These are phyloP conservation scores for Thalia dealbata DNA, from an alignment of 176 grass and related monocot species.

Conservation along the genomic window DNA sequence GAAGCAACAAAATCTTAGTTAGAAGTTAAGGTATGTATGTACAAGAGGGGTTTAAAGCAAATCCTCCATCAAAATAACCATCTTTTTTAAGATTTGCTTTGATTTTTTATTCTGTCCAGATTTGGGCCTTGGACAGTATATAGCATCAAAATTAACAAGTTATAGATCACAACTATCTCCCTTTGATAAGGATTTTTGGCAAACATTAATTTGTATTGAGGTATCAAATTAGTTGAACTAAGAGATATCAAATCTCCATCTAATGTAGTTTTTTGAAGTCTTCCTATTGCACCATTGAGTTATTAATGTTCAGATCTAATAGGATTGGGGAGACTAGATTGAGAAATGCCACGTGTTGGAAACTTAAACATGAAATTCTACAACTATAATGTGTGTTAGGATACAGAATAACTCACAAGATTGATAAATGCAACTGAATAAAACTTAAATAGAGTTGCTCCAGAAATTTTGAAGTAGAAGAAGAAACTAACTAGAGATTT, in stretches of 20 bases:
- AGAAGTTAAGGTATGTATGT: not conserved
- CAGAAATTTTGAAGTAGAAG: slow-evolving; percentile 1
- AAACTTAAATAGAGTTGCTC: not conserved
- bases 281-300: not conserved
- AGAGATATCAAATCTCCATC: not conserved
- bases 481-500: not conserved
- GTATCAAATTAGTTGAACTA: not conserved
- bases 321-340: not conserved
- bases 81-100: not conserved
- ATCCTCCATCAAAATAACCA: not conserved
- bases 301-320: not conserved
- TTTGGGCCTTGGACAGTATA: not conserved
- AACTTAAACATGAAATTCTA: not conserved
- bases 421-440: not conserved
- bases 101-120: not conserved
- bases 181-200: not conserved
- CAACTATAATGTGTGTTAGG: too few species aligned
- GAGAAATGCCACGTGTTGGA: not conserved
- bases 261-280: not conserved
- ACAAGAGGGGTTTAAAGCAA: not conserved
- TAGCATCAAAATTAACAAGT: not conserved
- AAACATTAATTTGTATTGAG: not conserved
- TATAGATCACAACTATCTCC: not conserved
- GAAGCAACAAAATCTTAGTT: not conserved
- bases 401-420: too few species aligned